Conservation (phyloP, 805 yeast species). For the Ascoidea asiatica region DNA sequence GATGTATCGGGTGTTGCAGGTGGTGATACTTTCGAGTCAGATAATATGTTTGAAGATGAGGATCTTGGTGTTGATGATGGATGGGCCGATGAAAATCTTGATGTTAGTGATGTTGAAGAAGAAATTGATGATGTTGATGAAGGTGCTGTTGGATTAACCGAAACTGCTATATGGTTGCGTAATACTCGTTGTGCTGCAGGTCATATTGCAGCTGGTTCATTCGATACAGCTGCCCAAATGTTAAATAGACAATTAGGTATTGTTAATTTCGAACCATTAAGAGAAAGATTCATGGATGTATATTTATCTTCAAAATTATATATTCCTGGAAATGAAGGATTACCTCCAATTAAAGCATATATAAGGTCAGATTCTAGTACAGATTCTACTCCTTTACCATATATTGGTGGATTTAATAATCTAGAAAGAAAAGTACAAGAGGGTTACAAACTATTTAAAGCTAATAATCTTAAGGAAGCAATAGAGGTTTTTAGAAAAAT, state of each 20-base stretch:
- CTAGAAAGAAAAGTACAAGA: conserved; percentile 46
- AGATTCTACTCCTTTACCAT: conserved; percentile 44
- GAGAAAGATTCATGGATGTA: conserved; percentile 69
- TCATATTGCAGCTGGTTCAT: conserved; percentile 91
- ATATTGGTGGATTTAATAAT: conserved; percentile 57
- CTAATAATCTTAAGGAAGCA: conserved; percentile 74
- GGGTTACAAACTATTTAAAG: conserved; percentile 75
- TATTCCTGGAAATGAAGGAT: conserved; percentile 59
- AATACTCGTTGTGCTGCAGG: conserved; percentile 85
- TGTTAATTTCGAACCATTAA: conserved; percentile 75
- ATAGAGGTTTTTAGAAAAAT: conserved; percentile 67
- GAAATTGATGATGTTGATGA: conserved; percentile 19
- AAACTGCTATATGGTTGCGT: conserved; percentile 71
- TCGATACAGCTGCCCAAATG: conserved; percentile 90
- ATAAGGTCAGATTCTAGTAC: conserved; percentile 53
- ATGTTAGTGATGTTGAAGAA: conserved; percentile 38
- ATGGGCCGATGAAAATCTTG: conserved; percentile 77
- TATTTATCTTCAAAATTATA: conserved; percentile 70
- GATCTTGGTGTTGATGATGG: conserved; percentile 52
- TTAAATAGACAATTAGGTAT: conserved; percentile 83
- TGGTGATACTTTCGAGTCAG: conserved; percentile 27
- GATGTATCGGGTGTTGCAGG: conserved; percentile 20
- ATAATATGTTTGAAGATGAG: conserved; percentile 29
- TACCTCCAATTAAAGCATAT: conserved; percentile 56
- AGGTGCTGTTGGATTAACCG: conserved; percentile 28